Evolutionary conservation across 768 basidiomycete species (phyloP).

Genomic region (Cytidiella melzeri): DNA sequence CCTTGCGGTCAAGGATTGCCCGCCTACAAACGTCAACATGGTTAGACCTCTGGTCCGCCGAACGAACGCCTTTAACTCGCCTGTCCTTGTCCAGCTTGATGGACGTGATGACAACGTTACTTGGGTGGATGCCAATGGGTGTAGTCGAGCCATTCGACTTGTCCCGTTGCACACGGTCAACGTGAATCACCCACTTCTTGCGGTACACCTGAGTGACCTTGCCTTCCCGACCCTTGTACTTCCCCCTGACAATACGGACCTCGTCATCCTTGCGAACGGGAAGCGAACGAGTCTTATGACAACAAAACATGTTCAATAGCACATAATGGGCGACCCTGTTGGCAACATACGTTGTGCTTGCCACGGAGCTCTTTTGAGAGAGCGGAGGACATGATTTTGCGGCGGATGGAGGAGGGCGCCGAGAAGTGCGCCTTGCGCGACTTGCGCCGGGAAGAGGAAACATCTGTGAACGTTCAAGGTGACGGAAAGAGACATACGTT

Average conservation of each 20-base stretch:
- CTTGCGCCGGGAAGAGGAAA: slow-evolving; percentile 94
- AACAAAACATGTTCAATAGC: background rate
- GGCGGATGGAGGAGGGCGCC: slow-evolving; percentile 90
- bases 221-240: slow-evolving; percentile 98
- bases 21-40: slow-evolving; percentile 38
- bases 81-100: slow-evolving; percentile 93
- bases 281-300: slow-evolving; percentile 71
- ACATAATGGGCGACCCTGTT: background rate
- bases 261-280: slow-evolving; percentile 98
- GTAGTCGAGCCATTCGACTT: slow-evolving; percentile 94
- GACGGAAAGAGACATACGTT: slow-evolving; percentile 24
- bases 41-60: background rate
- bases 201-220: slow-evolving; percentile 97
- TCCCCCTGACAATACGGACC: slow-evolving; percentile 92
- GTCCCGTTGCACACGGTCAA: slow-evolving; percentile 96
- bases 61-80: slow-evolving; percentile 28
- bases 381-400: slow-evolving; percentile 97
- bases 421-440: slow-evolving; percentile 97
- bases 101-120: slow-evolving; percentile 90
- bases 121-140: slow-evolving; percentile 93
- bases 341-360: slow-evolving; percentile 77
- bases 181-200: slow-evolving; percentile 98
- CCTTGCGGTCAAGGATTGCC: slow-evolving; percentile 83
- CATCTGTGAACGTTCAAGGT: slow-evolving; percentile 41
- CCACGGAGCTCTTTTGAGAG: slow-evolving; percentile 91